A percentile compares a stretch with the other conserved stretches of the same genome.
Evolutionary conservation across 2,329 filamentous ascomycete genomes (phyloP).

Genomic region (Fusarium buharicum): DNA sequence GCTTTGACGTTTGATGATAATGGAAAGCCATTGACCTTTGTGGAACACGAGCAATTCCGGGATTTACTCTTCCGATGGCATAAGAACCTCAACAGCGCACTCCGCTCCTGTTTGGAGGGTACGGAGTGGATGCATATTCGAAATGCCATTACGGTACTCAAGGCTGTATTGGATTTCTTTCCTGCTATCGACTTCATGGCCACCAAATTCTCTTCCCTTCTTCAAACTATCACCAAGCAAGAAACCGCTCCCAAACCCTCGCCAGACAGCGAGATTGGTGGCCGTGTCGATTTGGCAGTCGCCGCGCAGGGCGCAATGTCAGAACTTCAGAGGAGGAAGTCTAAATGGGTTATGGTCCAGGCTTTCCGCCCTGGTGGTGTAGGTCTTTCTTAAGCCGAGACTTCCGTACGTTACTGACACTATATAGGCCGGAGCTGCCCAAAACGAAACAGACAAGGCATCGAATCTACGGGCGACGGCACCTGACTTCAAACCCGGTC

Average conservation of each 20-base stretch:
- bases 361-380: slow-evolving; percentile 75
- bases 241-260: slow-evolving; percentile 63
- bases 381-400: slow-evolving; percentile 39
- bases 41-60: slow-evolving; percentile 88
- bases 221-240: slow-evolving; percentile 73
- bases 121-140: slow-evolving; percentile 98
- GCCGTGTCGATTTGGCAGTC: slow-evolving; percentile 78
- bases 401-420: slow-evolving; percentile 32
- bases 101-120: slow-evolving; percentile 83
- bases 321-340: slow-evolving; percentile 73
- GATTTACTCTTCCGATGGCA: slow-evolving; percentile 92
- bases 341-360: slow-evolving; percentile 78
- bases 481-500: slow-evolving; percentile 70
- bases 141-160: slow-evolving; percentile 91
- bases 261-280: slow-evolving; percentile 62
- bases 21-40: slow-evolving; percentile 74
- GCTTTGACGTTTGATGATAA: slow-evolving; percentile 73
- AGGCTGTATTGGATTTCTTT: slow-evolving; percentile 82
- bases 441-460: slow-evolving; percentile 47
- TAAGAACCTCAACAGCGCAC: slow-evolving; percentile 78
- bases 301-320: slow-evolving; percentile 77
- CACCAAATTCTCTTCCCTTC: slow-evolving; percentile 68
- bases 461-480: slow-evolving; percentile 68
- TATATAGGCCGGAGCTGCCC: slow-evolving; percentile 44
- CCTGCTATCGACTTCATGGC: slow-evolving; percentile 93